phyloP scores from a whole-genome alignment of 176 grass and related monocot genomes.

The Ampelocalamus luodianensis region DNA sequence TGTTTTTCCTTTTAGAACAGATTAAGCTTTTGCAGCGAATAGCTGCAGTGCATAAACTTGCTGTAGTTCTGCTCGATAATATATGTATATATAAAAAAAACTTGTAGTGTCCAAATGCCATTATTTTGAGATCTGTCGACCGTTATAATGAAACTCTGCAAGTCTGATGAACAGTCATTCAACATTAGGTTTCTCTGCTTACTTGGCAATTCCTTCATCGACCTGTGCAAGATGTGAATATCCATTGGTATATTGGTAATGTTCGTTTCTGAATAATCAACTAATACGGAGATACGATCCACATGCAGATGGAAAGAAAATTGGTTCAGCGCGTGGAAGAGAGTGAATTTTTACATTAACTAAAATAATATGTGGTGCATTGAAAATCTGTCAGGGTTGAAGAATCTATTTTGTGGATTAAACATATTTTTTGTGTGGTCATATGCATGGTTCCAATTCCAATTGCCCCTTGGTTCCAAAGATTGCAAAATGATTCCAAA shows the following conservation, averaged over 20 bases:
- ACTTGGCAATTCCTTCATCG: background rate
- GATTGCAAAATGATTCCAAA: conserved; percentile 39
- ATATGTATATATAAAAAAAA: too few species aligned
- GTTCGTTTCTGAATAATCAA: background rate
- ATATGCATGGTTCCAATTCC: background rate
- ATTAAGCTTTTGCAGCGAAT: background rate
- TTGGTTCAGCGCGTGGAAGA: background rate
- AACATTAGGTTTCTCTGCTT: background rate
- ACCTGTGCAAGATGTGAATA: background rate
- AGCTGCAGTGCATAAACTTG: background rate
- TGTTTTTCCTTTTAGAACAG: background rate
- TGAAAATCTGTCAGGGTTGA: background rate
- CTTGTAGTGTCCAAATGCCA: background rate
- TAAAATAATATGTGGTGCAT: conserved; percentile 9
- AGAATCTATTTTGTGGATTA: conserved; percentile 15
- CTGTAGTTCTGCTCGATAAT: background rate
- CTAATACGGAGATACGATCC: background rate
- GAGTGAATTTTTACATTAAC: background rate
- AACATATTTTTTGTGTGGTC: background rate
- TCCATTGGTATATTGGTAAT: background rate
- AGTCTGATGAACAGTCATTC: conserved; percentile 1
- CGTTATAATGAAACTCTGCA: background rate
- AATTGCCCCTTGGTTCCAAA: conserved; percentile 25
- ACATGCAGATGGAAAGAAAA: background rate
- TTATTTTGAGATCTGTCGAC: background rate